Percentiles rank a stretch among this genome's conserved stretches.
Evolutionary conservation across 2,329 filamentous ascomycete species (phyloP).

Genomic region (Colletotrichum spaethianum): DNA sequence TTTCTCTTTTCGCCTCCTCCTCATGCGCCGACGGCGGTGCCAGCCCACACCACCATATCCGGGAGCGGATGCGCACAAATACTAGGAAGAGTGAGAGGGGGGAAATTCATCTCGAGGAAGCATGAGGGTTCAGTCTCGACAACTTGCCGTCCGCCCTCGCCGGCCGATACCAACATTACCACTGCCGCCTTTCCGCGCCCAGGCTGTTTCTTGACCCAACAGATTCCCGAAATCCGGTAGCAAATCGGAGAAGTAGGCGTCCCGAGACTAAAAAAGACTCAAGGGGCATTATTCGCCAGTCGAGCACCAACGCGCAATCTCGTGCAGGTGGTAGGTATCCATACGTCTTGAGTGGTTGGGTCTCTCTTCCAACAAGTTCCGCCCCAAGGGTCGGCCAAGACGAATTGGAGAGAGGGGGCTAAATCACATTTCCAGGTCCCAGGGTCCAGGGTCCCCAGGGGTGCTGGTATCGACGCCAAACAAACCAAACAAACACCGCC

Average conservation of each 20-base stretch:
- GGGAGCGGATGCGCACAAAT: conserved; percentile 8
- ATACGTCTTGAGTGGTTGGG: background rate
- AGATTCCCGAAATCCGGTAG: conserved; percentile 16
- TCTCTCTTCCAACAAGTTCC: background rate
- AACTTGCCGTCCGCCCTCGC: background rate
- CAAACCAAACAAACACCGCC: conserved; percentile 19
- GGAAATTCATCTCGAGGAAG: background rate
- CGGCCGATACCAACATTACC: background rate
- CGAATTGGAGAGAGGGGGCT: background rate
- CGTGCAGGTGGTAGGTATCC: background rate
- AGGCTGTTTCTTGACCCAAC: conserved; percentile 11
- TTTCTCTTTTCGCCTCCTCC: conserved; percentile 14
- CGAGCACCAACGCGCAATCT: conserved; percentile 5
- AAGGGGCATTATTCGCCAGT: conserved; percentile 20
- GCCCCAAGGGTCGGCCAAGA: background rate
- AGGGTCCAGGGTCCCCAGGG: conserved; percentile 27
- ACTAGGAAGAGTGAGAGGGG: background rate
- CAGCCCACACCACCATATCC: conserved; percentile 10
- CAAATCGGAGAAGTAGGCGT: conserved; percentile 38
- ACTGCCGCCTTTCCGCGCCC: background rate
- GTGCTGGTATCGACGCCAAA: conserved; percentile 26
- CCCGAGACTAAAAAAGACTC: background rate
- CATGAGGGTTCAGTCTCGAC: background rate
- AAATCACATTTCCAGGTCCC: conserved; percentile 31
- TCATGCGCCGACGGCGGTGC: conserved; percentile 23